Conservation (phyloP, 2,329 filamentous ascomycete genomes). For the Drechslerella dactyloides region DNA sequence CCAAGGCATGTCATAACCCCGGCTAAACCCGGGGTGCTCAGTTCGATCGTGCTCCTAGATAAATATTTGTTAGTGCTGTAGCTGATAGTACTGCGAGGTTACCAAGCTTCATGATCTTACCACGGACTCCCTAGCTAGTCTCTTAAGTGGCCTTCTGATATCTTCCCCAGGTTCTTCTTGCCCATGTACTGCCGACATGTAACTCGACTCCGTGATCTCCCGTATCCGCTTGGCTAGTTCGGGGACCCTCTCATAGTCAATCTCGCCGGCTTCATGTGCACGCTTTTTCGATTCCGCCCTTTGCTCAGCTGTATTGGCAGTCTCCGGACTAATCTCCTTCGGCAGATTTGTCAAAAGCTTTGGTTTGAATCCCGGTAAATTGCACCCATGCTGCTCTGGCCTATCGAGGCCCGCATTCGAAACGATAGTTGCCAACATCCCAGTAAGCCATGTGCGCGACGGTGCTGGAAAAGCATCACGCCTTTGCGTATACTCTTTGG, state of each 20-base stretch:
- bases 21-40: not conserved
- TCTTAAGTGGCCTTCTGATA: not conserved
- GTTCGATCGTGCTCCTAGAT: not conserved
- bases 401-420: constrained; percentile 1
- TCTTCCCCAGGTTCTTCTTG: not conserved
- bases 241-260: constrained; percentile 16
- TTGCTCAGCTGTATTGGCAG: not conserved
- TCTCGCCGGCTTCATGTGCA: constrained; percentile 2
- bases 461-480: constrained; percentile 18
- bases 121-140: not conserved
- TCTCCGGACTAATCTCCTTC: not conserved
- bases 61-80: not conserved
- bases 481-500: constrained; percentile 14
- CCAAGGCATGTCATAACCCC: not conserved
- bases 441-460: constrained; percentile 12
- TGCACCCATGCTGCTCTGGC: not conserved
- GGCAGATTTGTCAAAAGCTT: constrained; percentile 7
- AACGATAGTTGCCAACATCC: constrained; percentile 22
- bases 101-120: not conserved
- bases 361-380: not conserved
- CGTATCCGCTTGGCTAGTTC: constrained; percentile 18
- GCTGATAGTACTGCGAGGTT: not conserved
- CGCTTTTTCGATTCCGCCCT: constrained; percentile 20
- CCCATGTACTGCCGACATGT: not conserved
- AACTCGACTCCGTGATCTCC: not conserved